These are phyloP conservation scores for Podospora pseudoanserina DNA, from an alignment of 495 filamentous ascomycete species.

Conservation along the genomic window DNA sequence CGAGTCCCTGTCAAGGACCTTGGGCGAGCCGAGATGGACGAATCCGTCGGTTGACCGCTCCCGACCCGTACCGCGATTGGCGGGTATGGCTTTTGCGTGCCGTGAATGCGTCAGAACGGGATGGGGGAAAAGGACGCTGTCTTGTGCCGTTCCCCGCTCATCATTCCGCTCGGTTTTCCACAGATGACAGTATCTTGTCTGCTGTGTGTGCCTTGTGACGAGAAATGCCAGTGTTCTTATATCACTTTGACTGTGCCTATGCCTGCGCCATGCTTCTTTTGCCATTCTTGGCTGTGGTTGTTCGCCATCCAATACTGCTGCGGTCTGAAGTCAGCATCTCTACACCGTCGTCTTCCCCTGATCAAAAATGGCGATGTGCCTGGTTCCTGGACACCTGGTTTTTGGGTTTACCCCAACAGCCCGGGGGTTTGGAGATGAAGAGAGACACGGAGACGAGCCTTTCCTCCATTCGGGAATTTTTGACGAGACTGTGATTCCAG, in stretches of 20 bases:
- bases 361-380: neutral
- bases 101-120: neutral
- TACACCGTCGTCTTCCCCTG: neutral
- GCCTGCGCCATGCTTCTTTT: neutral
- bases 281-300: neutral
- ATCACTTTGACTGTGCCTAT: neutral
- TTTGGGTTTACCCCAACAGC: neutral
- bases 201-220: neutral
- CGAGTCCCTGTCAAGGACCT: constrained; percentile 5
- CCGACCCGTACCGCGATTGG: constrained; percentile 11
- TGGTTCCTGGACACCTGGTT: neutral
- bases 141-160: neutral
- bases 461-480: constrained; percentile 37
- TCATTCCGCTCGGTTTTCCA: neutral
- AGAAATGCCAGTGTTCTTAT: neutral
- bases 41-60: constrained; percentile 6
- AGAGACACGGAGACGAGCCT: constrained; percentile 15
- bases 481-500: constrained; percentile 28
- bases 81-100: neutral
- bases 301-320: neutral
- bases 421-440: neutral
- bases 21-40: neutral
- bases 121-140: too few relatives aligned
- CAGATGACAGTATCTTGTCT: neutral
- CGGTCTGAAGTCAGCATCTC: neutral